Base-by-base conservation (phyloP, 495 filamentous ascomycete species). In the Lentithecium fluviatile region DNA sequence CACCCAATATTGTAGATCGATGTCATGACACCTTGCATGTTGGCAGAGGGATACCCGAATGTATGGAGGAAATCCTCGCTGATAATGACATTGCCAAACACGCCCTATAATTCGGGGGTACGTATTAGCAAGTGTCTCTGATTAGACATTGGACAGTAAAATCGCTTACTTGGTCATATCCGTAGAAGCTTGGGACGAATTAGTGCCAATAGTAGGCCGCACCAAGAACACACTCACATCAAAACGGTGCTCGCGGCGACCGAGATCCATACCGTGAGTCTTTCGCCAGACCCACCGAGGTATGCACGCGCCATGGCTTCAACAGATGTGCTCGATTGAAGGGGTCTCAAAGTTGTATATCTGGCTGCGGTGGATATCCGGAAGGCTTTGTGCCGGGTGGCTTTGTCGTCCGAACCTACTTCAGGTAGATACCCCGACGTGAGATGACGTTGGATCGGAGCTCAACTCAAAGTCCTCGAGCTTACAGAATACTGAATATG, bases 1-100 rank as follows among this genome's bases (percentile, higher is more conserved):
- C 62, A 69, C 8, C 66, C 66, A 37, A 69, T 66, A 25, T 66
- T 59, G 49, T 69, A 69, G 19, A 67, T 64, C 17, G 52, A 60
- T 1, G 65, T 67, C 65, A 67, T 67, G 1, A 57, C 56, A n/a
- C 65, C 65, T 23, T 67, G 48, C 65, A 67, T 64, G 23, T 67
- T 55, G 7, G 65, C 60, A 15, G 65, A 67, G 6, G 65, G 65
- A 43, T 60, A 50, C 4, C 55, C 65, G 45, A 67, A 64, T 1
- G 65, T 67, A 6, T 64, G 25, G 1, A 67, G 55, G 36, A 67
- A 67, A 34, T 64, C 23, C 40, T 67, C 43, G 36, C 24, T 58
- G 45, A 67, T 67, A 36, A 67, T 65, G 15, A 65, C 60, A 60
- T 67, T 67, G 6, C 65, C 65, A 23, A 67, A 67, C 1, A 67